Conservation (phyloP, 108 stramenopile genomes). For the Discostella pseudostelligera region DNA sequence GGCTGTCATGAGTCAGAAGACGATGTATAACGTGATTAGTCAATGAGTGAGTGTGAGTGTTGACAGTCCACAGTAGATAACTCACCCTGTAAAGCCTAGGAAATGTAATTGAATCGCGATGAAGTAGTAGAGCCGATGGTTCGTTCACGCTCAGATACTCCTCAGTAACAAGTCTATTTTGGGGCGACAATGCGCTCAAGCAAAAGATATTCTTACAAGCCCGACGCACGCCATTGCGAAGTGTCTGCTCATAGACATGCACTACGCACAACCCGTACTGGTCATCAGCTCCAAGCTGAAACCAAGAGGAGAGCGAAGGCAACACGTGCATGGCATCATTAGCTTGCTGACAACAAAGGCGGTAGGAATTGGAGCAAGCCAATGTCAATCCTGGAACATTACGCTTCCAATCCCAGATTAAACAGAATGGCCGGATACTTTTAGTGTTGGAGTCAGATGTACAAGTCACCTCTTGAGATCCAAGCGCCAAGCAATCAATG, state of each 20-base stretch:
- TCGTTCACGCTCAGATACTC: conserved; percentile 16
- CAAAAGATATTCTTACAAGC: conserved; percentile 27
- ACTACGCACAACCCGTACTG: conserved; percentile 21
- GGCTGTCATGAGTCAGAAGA: conserved; percentile 12
- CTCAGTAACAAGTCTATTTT: background rate
- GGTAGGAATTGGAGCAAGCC: conserved; percentile 1
- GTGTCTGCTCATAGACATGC: conserved; percentile 27
- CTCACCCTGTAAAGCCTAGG: conserved; percentile 26
- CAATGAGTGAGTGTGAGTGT: background rate
- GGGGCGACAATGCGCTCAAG: conserved; percentile 34
- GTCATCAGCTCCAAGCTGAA: conserved; percentile 29
- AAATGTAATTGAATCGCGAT: conserved; percentile 24
- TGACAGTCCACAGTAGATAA: background rate
- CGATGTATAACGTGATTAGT: background rate
- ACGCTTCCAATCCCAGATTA: conserved; percentile 47
- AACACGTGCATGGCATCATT: background rate
- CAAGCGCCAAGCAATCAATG: conserved; percentile 36
- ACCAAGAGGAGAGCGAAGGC: conserved; percentile 29
- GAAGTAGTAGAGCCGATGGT: conserved; percentile 27
- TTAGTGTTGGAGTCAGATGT: background rate
- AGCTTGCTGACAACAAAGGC: background rate
- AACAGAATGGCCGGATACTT: conserved; percentile 22
- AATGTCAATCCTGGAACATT: conserved; percentile 29
- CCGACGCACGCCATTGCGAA: background rate
- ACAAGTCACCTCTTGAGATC: conserved; percentile 16